Evolutionary conservation across 495 filamentous ascomycete species (phyloP).

Genomic region (Pyronema omphalodes): DNA sequence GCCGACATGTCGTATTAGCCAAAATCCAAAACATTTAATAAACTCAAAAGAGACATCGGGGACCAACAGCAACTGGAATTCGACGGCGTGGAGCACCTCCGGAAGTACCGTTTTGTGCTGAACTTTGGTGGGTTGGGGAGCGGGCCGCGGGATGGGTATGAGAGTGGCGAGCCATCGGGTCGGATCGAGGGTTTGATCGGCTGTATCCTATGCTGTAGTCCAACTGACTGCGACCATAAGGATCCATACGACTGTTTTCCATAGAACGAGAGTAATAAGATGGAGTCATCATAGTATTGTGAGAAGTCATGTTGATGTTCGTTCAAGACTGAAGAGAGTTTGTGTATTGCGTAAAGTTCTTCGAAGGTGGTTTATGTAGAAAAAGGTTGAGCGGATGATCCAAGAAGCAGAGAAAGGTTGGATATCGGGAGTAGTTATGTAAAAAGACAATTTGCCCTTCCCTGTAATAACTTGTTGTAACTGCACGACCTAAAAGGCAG

Average conservation of each 20-base stretch:
- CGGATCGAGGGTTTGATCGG: slow-evolving; percentile 18
- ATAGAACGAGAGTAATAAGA: neutral
- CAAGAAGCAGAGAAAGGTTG: neutral
- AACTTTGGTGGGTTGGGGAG: neutral
- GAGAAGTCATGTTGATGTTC: neutral
- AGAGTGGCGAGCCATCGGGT: slow-evolving; percentile 12
- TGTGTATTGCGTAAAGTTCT: too few relatives aligned
- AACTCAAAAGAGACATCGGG: neutral
- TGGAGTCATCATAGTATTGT: neutral
- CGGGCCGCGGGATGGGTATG: neutral
- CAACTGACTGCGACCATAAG: too few relatives aligned
- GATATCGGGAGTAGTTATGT: neutral
- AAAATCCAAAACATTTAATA: neutral
- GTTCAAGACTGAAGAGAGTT: too few relatives aligned
- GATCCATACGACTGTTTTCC: neutral
- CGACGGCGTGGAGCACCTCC: slow-evolving; percentile 13
- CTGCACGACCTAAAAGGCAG: too few relatives aligned
- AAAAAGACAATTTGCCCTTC: neutral
- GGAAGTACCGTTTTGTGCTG: neutral
- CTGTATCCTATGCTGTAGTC: too few relatives aligned
- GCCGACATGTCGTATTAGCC: neutral
- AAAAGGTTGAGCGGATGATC: neutral
- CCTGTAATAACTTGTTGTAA: too few relatives aligned
- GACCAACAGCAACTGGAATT: slow-evolving; percentile 24
- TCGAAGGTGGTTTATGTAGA: neutral